Evolutionary conservation across 108 stramenopile species (phyloP).

Genomic region (Cyclotella kingstonii): DNA sequence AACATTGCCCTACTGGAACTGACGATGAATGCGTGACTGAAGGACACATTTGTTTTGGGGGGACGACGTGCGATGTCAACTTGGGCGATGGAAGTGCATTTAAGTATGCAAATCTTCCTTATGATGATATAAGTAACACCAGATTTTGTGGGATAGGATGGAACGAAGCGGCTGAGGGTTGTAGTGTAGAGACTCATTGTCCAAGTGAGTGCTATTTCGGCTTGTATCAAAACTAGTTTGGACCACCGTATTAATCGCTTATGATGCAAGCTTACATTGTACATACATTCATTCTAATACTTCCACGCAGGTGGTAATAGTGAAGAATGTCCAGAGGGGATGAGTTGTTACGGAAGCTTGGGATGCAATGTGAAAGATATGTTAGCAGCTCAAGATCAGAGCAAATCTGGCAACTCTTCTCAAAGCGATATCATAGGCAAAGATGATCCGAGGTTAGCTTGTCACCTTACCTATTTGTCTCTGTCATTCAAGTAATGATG

Average conservation of each 20-base stretch:
- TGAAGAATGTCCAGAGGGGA: constrained; percentile 23
- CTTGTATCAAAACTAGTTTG: too few relatives aligned
- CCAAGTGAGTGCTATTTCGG: constrained; percentile 27
- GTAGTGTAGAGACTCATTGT: constrained; percentile 34
- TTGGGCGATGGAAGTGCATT: constrained; percentile 27
- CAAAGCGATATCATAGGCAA: constrained; percentile 3
- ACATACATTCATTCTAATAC: not conserved
- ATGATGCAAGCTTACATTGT: not conserved
- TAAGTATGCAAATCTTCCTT: constrained; percentile 21
- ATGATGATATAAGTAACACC: constrained; percentile 33
- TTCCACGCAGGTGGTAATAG: constrained; percentile 6
- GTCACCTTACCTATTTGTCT: not conserved
- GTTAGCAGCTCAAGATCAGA: constrained; percentile 7
- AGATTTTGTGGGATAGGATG: constrained; percentile 30
- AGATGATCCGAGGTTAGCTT: constrained; percentile 18
- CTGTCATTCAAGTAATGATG: not conserved
- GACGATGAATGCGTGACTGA: constrained; percentile 31
- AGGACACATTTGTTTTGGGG: constrained; percentile 36
- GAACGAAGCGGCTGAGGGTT: constrained; percentile 21
- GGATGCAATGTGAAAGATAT: constrained; percentile 35
- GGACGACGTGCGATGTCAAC: constrained; percentile 26
- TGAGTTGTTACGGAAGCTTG: constrained; percentile 31
- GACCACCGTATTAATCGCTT: not conserved
- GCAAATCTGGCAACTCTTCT: constrained; percentile 1
- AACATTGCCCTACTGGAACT: constrained; percentile 28